phyloP scores from a whole-genome alignment of 108 stramenopile genomes.

The Nitzschia putrida region DNA sequence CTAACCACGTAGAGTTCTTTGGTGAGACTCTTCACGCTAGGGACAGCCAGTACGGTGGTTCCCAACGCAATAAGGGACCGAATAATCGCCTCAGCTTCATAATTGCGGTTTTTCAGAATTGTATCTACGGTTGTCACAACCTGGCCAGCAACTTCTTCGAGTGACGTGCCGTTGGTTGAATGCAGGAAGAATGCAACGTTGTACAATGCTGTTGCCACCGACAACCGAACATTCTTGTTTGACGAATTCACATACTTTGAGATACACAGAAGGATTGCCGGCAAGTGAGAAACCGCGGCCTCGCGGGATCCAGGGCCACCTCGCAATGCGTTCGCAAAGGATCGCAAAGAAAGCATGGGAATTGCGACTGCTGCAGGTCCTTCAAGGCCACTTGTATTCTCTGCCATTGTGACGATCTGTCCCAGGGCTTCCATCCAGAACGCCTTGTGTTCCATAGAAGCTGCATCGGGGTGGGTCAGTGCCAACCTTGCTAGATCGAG shows the following conservation, averaged over 20 bases:
- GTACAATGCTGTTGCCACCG: conserved; percentile 74
- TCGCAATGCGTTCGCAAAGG: conserved; percentile 75
- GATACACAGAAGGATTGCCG: conserved; percentile 55
- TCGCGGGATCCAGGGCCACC: conserved; percentile 70
- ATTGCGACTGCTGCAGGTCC: conserved; percentile 74
- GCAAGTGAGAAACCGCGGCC: conserved; percentile 44
- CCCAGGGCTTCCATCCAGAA: conserved; percentile 56
- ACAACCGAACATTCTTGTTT: conserved; percentile 83
- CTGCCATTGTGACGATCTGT: conserved; percentile 24
- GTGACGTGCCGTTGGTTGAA: conserved; percentile 2
- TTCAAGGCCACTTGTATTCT: conserved; percentile 26
- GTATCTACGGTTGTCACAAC: conserved; percentile 45
- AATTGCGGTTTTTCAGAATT: conserved; percentile 54
- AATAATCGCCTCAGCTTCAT: conserved; percentile 68
- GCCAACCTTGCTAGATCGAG: conserved; percentile 79
- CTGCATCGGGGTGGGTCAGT: conserved; percentile 75
- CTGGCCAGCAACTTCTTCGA: conserved; percentile 29
- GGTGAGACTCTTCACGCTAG: conserved; percentile 57
- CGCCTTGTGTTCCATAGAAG: conserved; percentile 29
- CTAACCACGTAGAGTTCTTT: conserved; percentile 56
- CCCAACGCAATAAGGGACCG: conserved; percentile 74
- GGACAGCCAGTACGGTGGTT: conserved; percentile 54
- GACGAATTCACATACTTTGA: conserved; percentile 44
- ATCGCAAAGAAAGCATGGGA: conserved; percentile 79
- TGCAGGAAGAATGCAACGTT: conserved; percentile 68